Conservation (phyloP, 2,329 filamentous ascomycete species). For the Rosellinia necatrix region DNA sequence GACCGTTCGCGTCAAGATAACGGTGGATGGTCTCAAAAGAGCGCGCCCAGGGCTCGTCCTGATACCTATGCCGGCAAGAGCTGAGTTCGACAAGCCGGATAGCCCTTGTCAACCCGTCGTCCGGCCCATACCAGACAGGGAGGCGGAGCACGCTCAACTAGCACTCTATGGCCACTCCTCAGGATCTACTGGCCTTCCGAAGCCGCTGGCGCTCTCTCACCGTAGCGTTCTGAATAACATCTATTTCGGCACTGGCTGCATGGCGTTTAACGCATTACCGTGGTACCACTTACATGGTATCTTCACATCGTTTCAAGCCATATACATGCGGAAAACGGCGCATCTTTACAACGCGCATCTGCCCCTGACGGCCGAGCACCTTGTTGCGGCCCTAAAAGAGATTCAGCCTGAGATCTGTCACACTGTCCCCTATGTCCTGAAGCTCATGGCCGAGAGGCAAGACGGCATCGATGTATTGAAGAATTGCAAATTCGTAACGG, state of each 20-base stretch:
- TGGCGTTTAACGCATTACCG: constrained; percentile 49
- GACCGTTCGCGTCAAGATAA: constrained; percentile 40
- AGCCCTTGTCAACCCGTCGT: constrained; percentile 29
- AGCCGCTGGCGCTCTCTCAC: constrained; percentile 50
- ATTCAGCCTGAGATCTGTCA: constrained; percentile 47
- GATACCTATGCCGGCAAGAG: constrained; percentile 31
- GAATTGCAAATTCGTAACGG: constrained; percentile 46
- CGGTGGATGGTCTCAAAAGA: constrained; percentile 36
- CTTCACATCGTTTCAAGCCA: constrained; percentile 47
- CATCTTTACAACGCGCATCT: constrained; percentile 48
- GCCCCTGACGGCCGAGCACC: constrained; percentile 44
- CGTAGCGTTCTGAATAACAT: constrained; percentile 45
- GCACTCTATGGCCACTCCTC: constrained; percentile 53
- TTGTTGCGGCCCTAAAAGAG: constrained; percentile 43
- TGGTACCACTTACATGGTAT: constrained; percentile 51
- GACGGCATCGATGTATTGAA: constrained; percentile 44
- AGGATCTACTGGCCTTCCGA: constrained; percentile 53
- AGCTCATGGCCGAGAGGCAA: constrained; percentile 44
- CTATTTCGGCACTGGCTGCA: constrained; percentile 41
- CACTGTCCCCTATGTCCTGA: constrained; percentile 48
- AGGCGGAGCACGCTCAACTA: constrained; percentile 39
- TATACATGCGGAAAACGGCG: constrained; percentile 49
- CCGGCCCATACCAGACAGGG: constrained; percentile 32
- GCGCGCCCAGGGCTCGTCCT: constrained; percentile 31
- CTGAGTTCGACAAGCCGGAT: constrained; percentile 32